These are phyloP conservation scores for Pseudotsuga menziesii DNA, from an alignment of 75 land plant genomes.

Conservation along the genomic window DNA sequence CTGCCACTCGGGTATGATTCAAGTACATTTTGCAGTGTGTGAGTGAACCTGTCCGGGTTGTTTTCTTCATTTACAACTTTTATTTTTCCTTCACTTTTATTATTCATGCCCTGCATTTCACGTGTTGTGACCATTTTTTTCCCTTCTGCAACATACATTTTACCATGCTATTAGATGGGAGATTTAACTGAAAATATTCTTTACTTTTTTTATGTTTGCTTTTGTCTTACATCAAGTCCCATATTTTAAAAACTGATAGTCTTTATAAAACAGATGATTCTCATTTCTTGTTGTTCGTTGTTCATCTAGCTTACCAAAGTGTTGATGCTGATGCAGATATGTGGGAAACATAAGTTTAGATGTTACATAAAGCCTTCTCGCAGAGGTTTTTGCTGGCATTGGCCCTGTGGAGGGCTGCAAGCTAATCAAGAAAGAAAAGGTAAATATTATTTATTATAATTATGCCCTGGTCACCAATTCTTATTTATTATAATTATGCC, in stretches of 20 bases:
- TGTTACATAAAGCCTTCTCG: too few relatives aligned
- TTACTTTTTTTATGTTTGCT: slow-evolving; percentile 7
- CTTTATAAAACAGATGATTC: too few relatives aligned
- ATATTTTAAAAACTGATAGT: too few relatives aligned
- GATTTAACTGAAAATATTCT: background rate
- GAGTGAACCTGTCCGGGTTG: slow-evolving; percentile 19
- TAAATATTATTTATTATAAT: slow-evolving; percentile 18
- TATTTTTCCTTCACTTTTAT: slow-evolving; percentile 21
- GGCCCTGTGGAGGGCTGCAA: slow-evolving; percentile 97
- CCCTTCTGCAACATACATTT: background rate
- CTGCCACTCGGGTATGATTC: slow-evolving; percentile 98
- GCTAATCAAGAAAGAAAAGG: slow-evolving; percentile 96
- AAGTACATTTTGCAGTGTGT: too few relatives aligned
- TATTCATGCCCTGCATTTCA: slow-evolving; percentile 5
- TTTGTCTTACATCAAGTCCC: background rate
- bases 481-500: background rate
- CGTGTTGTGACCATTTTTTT: slow-evolving; percentile 14
- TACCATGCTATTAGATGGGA: background rate
- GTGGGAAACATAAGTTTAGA: slow-evolving; percentile 91
- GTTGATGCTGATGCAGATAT: slow-evolving; percentile 55
- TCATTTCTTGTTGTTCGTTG: too few relatives aligned
- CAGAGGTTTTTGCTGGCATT: slow-evolving; percentile 84
- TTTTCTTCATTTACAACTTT: slow-evolving; percentile 28
- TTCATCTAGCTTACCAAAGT: background rate
- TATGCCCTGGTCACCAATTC: too few relatives aligned